A percentile compares a stretch with the other conserved stretches of the same genome.
These are phyloP conservation scores for Hanseniaspora vineae DNA, from an alignment of 805 yeast genomes.

Conservation along the genomic window DNA sequence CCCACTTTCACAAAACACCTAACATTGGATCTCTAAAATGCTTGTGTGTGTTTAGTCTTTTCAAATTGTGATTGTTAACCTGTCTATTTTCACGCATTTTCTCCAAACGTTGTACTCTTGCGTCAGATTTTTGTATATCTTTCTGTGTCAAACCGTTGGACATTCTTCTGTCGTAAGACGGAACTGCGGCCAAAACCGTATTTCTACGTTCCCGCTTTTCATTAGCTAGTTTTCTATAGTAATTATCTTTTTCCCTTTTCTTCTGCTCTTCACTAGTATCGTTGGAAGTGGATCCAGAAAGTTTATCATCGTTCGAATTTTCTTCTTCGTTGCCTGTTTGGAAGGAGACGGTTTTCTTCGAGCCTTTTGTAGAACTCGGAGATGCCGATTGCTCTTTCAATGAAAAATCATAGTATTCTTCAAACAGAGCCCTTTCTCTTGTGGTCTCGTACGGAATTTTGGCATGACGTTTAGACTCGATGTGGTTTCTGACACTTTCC, in stretches of 20 bases:
- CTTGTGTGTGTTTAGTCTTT: constrained; percentile 66
- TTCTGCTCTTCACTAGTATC: constrained; percentile 18
- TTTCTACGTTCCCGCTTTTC: constrained; percentile 45
- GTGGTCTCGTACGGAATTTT: constrained; percentile 76
- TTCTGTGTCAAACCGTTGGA: constrained; percentile 48
- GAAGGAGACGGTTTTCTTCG: constrained; percentile 21
- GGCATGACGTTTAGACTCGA: constrained; percentile 76
- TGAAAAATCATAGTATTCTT: constrained; percentile 76
- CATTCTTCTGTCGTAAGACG: constrained; percentile 62
- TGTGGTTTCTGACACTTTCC: constrained; percentile 83
- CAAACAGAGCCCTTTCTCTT: constrained; percentile 61
- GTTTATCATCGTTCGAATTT: constrained; percentile 22
- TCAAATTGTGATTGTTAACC: constrained; percentile 36
- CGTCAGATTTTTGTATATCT: constrained; percentile 38
- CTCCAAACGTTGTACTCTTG: constrained; percentile 28
- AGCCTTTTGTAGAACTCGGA: constrained; percentile 12
- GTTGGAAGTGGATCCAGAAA: neutral
- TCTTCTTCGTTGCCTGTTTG: constrained; percentile 18
- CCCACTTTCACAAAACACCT: neutral
- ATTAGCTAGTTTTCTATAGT: neutral
- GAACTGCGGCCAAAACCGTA: constrained; percentile 30
- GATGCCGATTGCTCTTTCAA: constrained; percentile 37
- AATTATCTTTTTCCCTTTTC: constrained; percentile 11
- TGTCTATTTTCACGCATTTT: constrained; percentile 30
- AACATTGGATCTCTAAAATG: constrained; percentile 72